Evolutionary conservation across 495 filamentous ascomycete species (phyloP), one percentile per base, ranked within the genome.

Genomic region (Aspergillus egyptiacus): DNA sequence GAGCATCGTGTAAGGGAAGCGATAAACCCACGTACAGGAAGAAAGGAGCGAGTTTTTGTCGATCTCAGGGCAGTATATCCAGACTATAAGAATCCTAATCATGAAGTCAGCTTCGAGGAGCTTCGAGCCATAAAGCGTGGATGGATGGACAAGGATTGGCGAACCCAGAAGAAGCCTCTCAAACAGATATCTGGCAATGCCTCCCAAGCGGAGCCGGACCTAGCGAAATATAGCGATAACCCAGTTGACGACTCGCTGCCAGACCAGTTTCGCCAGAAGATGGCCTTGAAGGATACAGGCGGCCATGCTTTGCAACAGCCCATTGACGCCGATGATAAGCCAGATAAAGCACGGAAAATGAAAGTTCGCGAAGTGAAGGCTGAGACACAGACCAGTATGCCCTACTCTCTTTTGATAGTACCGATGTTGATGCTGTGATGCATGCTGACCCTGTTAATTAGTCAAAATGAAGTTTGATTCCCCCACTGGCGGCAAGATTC

Each of bases 381-480:
- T 39, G 86, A 91, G 63, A 88, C 88, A 13, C 88, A 94, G 64
- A 94, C 86, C 7, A 82, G 86, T 91, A 71, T 82, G 22, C 20
- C 9, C 73, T 39, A 18, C 23, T 7, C 17, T 41, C 37, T 19
- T n/a, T 34, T 27, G 6, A 13, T 42, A 24, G 14, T 39, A n/a
- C n/a, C 19, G 9, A n/a, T 4, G 32, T 34, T 50, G 31, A 10
- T 23, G 8, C 14, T 24, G 36, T 24, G 22, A 31, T 17, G 15
- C 61, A 44, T 17, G 15, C 62, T 71, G 48, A 72, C 20, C 35
- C 14, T 9, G 19, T 30, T 7, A 52, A 27, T n/a, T 53, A 90
- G 90, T 96, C 63, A 89, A 93, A 78, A 87, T 89, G 41, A 96
- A 95, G 50, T 73, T 96, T 33, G 86, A 87, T 53, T 96, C 90